Evolutionary conservation across 2,329 filamentous ascomycete genomes (phyloP), one percentile per base, ranked within the genome.

Genomic region (Parastagonospora avenae): DNA sequence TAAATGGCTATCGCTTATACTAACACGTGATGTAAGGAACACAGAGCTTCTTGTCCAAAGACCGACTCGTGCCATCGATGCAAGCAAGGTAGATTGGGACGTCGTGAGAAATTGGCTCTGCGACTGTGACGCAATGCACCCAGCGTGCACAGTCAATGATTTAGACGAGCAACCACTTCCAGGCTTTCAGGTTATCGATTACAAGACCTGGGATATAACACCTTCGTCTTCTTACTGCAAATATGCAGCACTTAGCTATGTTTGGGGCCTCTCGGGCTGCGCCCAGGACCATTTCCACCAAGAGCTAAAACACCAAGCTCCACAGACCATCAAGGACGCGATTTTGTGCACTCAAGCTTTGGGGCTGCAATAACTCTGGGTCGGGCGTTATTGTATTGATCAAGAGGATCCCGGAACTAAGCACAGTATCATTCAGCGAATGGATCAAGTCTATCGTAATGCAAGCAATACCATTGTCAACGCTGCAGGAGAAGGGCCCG

Each of bases 141-240:
- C 19, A 24, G 27, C 2, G 12, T 29, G 27, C 27, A 30, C 11
- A 16, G 11, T 35, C 2, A n/a, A n/a, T 29, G 5, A 2, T 14
- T 8, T 2, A 2, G 6, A 8, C 8, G 4, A 7, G 12, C 8
- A 37, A 9, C 19, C 2, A 4, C 14, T 52, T 9, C 15, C 42
- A 10, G 47, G 36, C 2, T 48, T 54, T 16, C 30, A 46, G 33
- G 46, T 53, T 4, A 49, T 54, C 7, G 42, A 50, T 36, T 47
- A 33, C n/a, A 7, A 27, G 15, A 39, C 47, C n/a, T 5, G 42
- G 9, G 15, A 30, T 32, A 33, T 39, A 42, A 36, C 41, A 24
- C 9, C 2, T 28, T 35, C 35, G 4, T 28, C 44, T 14, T 7
- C 2, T 8, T 5, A 28, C 10, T 48, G 37, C 19, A 24, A 29